A percentile compares a stretch with the other conserved stretches of the same genome.
Evolutionary conservation across 1,139 yeast genomes (phyloP).

Genomic region (Blastobotrys persicus): DNA sequence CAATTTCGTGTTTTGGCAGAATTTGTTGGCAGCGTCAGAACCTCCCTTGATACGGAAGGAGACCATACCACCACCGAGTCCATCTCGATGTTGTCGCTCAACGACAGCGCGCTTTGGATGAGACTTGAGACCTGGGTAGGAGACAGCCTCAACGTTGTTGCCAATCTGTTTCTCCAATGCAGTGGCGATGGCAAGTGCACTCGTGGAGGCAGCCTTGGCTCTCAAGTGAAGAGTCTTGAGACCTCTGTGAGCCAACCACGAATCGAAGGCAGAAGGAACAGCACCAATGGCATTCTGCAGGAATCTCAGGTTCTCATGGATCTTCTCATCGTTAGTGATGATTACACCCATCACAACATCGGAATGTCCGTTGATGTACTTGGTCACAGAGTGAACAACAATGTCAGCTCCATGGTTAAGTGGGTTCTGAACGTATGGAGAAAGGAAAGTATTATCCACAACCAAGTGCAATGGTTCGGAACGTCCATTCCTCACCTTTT

Average conservation of each 20-base stretch:
- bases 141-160: slow-evolving; percentile 58
- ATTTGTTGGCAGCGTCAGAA: slow-evolving; percentile 68
- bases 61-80: slow-evolving; percentile 89
- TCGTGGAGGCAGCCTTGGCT: slow-evolving; percentile 63
- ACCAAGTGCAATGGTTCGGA: slow-evolving; percentile 58
- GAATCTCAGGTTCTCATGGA: slow-evolving; percentile 67
- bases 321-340: slow-evolving; percentile 61
- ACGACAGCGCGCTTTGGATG: slow-evolving; percentile 66
- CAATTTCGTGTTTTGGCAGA: slow-evolving; percentile 70
- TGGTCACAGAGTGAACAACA: slow-evolving; percentile 86
- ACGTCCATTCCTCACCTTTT: slow-evolving; percentile 43
- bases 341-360: slow-evolving; percentile 88
- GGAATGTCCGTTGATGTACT: slow-evolving; percentile 89
- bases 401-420: slow-evolving; percentile 79
- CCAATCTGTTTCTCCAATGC: slow-evolving; percentile 47
- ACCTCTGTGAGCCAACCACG: slow-evolving; percentile 93
- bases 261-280: slow-evolving; percentile 85
- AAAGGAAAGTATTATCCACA: slow-evolving; percentile 91
- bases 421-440: slow-evolving; percentile 90
- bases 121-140: slow-evolving; percentile 77
- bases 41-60: slow-evolving; percentile 86
- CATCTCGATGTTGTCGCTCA: slow-evolving; percentile 73
- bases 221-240: slow-evolving; percentile 83
- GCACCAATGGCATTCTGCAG: slow-evolving; percentile 89
- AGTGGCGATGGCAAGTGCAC: slow-evolving; percentile 73